Evolutionary conservation across 306 rosid genomes (phyloP).

Genomic region (Heteromeles arbutifolia): DNA sequence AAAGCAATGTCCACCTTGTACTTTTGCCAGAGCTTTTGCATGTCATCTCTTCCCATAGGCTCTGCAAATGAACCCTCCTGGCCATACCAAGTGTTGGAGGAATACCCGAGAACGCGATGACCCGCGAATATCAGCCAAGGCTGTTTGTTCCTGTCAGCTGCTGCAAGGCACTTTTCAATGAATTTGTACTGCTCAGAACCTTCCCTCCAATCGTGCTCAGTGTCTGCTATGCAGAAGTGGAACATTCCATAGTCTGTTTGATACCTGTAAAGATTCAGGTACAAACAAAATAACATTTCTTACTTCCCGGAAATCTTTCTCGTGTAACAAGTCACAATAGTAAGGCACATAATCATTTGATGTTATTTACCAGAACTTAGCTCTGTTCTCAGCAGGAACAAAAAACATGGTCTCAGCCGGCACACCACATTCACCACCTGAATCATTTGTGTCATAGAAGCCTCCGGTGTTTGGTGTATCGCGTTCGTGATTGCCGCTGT

Average conservation of each 20-base stretch:
- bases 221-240: constrained; percentile 70
- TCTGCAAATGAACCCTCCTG: constrained; percentile 58
- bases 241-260: constrained; percentile 78
- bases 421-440: constrained; percentile 92
- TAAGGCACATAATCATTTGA: not conserved
- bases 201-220: constrained; percentile 86
- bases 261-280: constrained; percentile 38
- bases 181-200: constrained; percentile 77
- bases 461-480: constrained; percentile 63
- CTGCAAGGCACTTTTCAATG: constrained; percentile 75
- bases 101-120: constrained; percentile 86
- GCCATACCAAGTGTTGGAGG: constrained; percentile 48
- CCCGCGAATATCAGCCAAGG: constrained; percentile 85
- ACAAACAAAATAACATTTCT: not conserved
- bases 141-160: constrained; percentile 72
- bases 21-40: constrained; percentile 79
- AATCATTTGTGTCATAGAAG: constrained; percentile 58
- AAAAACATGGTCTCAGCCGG: constrained; percentile 68
- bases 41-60: constrained; percentile 81
- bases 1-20: constrained; percentile 82
- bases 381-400: constrained; percentile 81
- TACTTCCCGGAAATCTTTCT: not conserved
- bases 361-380: constrained; percentile 59
- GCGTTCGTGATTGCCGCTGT: constrained; percentile 82
- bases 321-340: not conserved